Base-by-base conservation (phyloP, 2,329 filamentous ascomycete genomes). In the Aspergillus clavatus region DNA sequence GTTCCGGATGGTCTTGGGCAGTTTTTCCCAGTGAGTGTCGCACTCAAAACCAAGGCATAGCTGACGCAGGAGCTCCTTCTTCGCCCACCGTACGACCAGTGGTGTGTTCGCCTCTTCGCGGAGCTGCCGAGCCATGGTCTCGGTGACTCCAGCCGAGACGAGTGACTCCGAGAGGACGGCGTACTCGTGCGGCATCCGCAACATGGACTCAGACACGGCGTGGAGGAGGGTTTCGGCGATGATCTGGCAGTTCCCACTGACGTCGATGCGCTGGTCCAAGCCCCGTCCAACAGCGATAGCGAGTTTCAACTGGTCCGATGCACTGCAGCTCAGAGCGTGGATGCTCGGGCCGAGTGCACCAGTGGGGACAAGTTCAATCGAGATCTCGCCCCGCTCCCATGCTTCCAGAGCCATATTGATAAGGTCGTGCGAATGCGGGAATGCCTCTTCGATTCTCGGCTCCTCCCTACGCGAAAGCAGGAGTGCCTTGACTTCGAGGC, bases 11-110 rank as follows among this genome's bases (percentile, higher is more conserved):
- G 70, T 63, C 12, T 66, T 55, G 3, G 76, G 73, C 8, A 79
- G 58, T 19, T 55, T 61, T 28, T 79, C 76, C 77, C 77, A 80
- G 23, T 76, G 65, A 7, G 66, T 68, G 42, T 79, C 75, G 38
- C 67, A 68, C 31, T 78, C 68, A 23, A 76, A 68, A 0, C 75
- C 74, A 19, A 79, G 58, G 39, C 73, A 75, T 4, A 76, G 58
- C 43, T 72, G 68, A 14, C 67, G 64, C 11, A 79, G 58, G 1
- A 76, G 57, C n/a, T 76, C 70, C 54, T 65, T 70, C 40, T 69
- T 70, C 31, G 68, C 64, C 66, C 62, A 69, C 45, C 62, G 46
- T 45, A 62, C 67, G 31, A 72, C 69, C 3, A 65, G 59, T 5
- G 66, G 54, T 21, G 68, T 61, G 39, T 73, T 66, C 5, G 56